phyloP scores from a whole-genome alignment of 768 basidiomycete genomes.

The Lentinula edodes region DNA sequence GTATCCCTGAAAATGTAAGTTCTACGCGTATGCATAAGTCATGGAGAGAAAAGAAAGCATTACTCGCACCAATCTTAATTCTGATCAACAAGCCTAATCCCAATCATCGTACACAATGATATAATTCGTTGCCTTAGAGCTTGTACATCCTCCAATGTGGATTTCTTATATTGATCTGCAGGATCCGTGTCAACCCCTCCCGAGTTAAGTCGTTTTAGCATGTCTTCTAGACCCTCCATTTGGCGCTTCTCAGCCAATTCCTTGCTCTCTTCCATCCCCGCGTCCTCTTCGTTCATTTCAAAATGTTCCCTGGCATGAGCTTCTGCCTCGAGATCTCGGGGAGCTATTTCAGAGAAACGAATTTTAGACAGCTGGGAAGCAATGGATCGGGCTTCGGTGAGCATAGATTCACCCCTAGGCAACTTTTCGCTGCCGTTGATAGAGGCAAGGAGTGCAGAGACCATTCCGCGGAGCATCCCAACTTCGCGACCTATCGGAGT shows the following conservation, averaged over 20 bases:
- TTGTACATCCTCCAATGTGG: slow-evolving; percentile 35
- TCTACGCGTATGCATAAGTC: too few relatives aligned
- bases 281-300: slow-evolving; percentile 23
- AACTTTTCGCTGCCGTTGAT: slow-evolving; percentile 14
- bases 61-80: slow-evolving; percentile 11
- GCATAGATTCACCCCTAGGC: slow-evolving; percentile 13
- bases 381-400: slow-evolving; percentile 49
- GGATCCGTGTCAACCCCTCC: slow-evolving; percentile 13
- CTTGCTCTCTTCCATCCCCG: slow-evolving; percentile 29
- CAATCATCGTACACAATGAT: slow-evolving; percentile 24
- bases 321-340: slow-evolving; percentile 73
- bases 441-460: slow-evolving; percentile 54
- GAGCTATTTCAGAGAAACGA: slow-evolving; percentile 66
- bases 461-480: slow-evolving; percentile 70
- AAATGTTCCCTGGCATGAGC: slow-evolving; percentile 69
- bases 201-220: slow-evolving; percentile 40
- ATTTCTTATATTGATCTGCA: slow-evolving; percentile 15
- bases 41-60: too few relatives aligned
- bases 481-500: slow-evolving; percentile 72
- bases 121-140: slow-evolving; percentile 30
- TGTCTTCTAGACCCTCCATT: slow-evolving; percentile 53
- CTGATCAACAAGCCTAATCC: slow-evolving; percentile 19
- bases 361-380: slow-evolving; percentile 50
- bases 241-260: slow-evolving; percentile 40
- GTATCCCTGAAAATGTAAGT: too few relatives aligned